Conservation (phyloP, 2,329 filamentous ascomycete species). For the Colletotrichum somersetense region DNA sequence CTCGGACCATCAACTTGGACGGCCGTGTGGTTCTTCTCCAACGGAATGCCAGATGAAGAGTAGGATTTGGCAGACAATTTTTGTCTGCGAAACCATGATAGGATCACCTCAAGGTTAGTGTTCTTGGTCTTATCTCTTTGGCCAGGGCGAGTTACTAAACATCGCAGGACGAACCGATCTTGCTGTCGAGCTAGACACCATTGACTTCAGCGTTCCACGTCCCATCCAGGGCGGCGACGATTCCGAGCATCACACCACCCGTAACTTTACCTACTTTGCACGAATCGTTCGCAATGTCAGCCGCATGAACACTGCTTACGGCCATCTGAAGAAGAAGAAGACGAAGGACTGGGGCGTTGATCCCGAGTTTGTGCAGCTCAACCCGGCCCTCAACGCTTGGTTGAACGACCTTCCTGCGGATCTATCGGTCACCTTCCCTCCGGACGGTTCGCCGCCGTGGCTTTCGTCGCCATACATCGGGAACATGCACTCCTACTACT, state of each 20-base stretch:
- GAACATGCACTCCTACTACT: slow-evolving; percentile 90
- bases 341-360: slow-evolving; percentile 87
- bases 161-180: slow-evolving; percentile 81
- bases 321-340: slow-evolving; percentile 76
- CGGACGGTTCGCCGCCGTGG: slow-evolving; percentile 85
- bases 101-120: slow-evolving; percentile 87
- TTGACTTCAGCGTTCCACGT: slow-evolving; percentile 78
- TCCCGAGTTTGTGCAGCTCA: slow-evolving; percentile 84
- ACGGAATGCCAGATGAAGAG: slow-evolving; percentile 87
- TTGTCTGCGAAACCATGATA: slow-evolving; percentile 91
- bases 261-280: slow-evolving; percentile 86
- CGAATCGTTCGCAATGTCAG: slow-evolving; percentile 83
- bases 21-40: slow-evolving; percentile 74
- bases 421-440: slow-evolving; percentile 80
- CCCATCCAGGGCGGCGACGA: slow-evolving; percentile 77
- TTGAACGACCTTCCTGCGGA: slow-evolving; percentile 82
- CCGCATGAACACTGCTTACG: slow-evolving; percentile 80
- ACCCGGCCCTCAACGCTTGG: slow-evolving; percentile 82
- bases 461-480: slow-evolving; percentile 88
- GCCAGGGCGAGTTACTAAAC: background rate
- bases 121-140: background rate
- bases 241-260: slow-evolving; percentile 80
- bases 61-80: slow-evolving; percentile 89
- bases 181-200: slow-evolving; percentile 78
- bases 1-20: slow-evolving; percentile 79